Base-by-base conservation (phyloP, 2,329 filamentous ascomycete genomes). In the Immersiporthe knoxdaviesiana region DNA sequence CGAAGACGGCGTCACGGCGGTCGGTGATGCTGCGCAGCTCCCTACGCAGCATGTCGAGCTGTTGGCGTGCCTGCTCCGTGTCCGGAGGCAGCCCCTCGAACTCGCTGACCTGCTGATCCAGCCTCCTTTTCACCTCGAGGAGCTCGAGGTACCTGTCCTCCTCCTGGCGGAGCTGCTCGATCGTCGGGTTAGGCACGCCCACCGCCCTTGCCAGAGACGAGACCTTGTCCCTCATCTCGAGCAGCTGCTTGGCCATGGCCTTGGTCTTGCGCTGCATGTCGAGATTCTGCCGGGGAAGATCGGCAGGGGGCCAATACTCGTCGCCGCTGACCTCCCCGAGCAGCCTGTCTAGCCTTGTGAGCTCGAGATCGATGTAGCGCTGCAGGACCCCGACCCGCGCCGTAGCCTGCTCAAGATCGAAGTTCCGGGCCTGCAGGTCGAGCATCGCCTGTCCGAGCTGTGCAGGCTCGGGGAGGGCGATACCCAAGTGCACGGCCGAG, bases 11-110 rank as follows among this genome's bases (percentile, higher is more conserved):
- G 77, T 97, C 93, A 66, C 94, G 86, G 73, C 85, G 84, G 72
- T 84, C 83, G 37, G 85, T 89, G 65, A 93, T 79, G 12, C 81
- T 80, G 52, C 85, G 83, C 60, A 97, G 81, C 75, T 93, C 88
- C 1, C 82, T 80, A 70, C 91, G 87, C 58, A 94, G 79, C 39
- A 84, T 82, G 72, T 92, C 91, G 37, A 97, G 84, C 76, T 92
- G 89, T n/a, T 83, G 80, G 73, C 90, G 86, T 47, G 93, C 93
- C 61, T 87, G 84, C 62, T 90, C 85, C 11, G 87, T 80, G 75
- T 97, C 90, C 7, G 89, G 89, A 1, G 94, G 92, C 70, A 97
- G 78, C 8, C 91, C 89, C 66, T 90, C 87, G 73, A 93, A 97
- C 30, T 84, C 84, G 50, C 83, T 83, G 24, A 95, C 82, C 71